These are phyloP conservation scores for Exophiala sideris DNA, from an alignment of 2,329 filamentous ascomycete genomes.

Conservation along the genomic window DNA sequence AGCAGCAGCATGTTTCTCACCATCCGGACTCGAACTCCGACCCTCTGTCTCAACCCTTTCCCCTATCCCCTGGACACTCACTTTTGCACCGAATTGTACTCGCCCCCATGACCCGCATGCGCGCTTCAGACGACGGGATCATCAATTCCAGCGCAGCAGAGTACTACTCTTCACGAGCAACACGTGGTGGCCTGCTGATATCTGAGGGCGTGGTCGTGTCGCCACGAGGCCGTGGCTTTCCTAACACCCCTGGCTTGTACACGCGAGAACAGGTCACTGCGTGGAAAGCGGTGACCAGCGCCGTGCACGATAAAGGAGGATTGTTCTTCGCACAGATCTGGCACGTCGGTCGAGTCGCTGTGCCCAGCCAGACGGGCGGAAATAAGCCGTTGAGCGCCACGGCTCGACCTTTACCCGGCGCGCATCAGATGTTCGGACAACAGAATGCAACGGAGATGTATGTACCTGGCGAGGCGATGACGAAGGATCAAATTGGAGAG, in stretches of 20 bases:
- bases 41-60: slow-evolving; percentile 21
- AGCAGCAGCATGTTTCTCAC: slow-evolving; percentile 25
- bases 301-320: slow-evolving; percentile 50
- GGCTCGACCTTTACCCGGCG: slow-evolving; percentile 11
- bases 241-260: slow-evolving; percentile 18
- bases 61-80: neutral
- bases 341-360: slow-evolving; percentile 49
- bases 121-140: neutral
- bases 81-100: neutral
- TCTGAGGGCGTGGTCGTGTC: slow-evolving; percentile 30
- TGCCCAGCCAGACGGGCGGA: slow-evolving; percentile 25
- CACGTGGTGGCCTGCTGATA: neutral
- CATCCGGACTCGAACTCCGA: slow-evolving; percentile 18
- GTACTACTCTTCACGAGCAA: neutral
- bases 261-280: slow-evolving; percentile 41
- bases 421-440: neutral
- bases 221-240: neutral
- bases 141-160: neutral
- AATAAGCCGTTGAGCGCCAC: slow-evolving; percentile 6
- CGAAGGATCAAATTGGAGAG: slow-evolving; percentile 42
- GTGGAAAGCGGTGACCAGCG: slow-evolving; percentile 51
- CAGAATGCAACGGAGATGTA: neutral
- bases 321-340: slow-evolving; percentile 41
- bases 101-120: neutral
- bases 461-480: slow-evolving; percentile 21